phyloP scores from a whole-genome alignment of 768 basidiomycete genomes.

The Russula virescens region DNA sequence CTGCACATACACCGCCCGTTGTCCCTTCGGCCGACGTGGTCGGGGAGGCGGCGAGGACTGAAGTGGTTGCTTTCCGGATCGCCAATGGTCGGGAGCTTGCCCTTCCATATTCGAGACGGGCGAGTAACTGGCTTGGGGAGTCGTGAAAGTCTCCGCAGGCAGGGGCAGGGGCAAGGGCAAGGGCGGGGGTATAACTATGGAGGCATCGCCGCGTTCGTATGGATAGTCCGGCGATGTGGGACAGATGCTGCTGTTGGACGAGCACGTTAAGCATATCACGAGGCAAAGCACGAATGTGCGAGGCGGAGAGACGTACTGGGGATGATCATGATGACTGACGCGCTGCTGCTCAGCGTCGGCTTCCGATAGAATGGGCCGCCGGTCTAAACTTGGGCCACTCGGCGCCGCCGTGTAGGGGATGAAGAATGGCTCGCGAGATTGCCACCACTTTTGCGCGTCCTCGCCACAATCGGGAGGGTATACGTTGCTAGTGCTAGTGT shows the following conservation, averaged over 20 bases:
- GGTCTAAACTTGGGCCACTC: background rate
- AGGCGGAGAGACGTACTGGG: background rate
- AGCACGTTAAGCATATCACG: background rate
- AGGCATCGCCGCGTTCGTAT: background rate
- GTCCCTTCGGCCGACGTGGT: background rate
- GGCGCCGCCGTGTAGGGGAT: background rate
- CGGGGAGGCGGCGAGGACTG: background rate
- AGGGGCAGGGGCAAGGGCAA: too few species aligned
- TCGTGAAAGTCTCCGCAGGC: background rate
- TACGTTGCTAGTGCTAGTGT: background rate
- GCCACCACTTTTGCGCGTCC: background rate
- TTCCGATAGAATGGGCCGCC: background rate
- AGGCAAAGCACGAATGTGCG: background rate
- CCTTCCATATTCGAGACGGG: background rate
- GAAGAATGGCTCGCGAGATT: background rate
- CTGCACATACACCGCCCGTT: constrained; percentile 7
- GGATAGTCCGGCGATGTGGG: background rate
- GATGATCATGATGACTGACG: background rate
- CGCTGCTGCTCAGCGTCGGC: background rate
- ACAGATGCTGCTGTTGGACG: background rate
- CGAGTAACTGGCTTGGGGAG: too few species aligned
- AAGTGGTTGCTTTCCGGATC: background rate
- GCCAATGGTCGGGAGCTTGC: background rate
- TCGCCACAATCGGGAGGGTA: background rate
- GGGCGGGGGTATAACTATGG: background rate